Base-by-base conservation (phyloP, 78 protist genomes). In the slime mould (Dictyostelium discoideum) region DNA sequence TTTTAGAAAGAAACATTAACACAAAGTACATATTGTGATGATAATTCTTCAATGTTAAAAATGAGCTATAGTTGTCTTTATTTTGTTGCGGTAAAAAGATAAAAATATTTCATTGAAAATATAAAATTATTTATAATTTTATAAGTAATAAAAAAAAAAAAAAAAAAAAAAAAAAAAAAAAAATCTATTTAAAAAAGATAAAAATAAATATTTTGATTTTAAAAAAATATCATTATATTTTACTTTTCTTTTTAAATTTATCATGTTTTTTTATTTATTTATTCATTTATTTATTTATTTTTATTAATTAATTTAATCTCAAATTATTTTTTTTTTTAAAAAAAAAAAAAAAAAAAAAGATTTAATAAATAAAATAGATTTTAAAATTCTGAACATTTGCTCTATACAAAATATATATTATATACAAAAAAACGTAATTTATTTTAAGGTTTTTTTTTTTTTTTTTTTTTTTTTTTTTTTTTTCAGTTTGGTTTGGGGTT, bases 1-100 rank as follows among this genome's bases (percentile, higher is more conserved):
- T 60, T 60, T 5, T 60, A 60, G 69, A 80, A 80, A 44, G 85
- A 80, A 80, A n/a, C 3, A 24, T 9, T 80, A 9, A 8, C 48
- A 44, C 46, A 80, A 44, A 22, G 69, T 80, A 39, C 16, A 44
- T 80, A 80, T n/a, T 37, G 24, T n/a, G 85, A 79, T n/a, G 48
- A 80, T 46, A 80, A 40, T 44, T 20, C 18, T 20, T 80, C 85
- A 80, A 44, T 46, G 37, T 20, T 20, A 40, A 39, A 80, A 80
- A 44, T 80, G 32, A 44, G 20, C n/a, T 80, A n/a, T 46, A 46
- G 7, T n/a, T 44, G 67, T 44, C 48, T 39, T 20, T 80, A n/a
- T 80, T 80, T 80, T 80, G 85, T 80, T 44, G 54, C 77, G 20
- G 77, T 69, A 26, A 69, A 69, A 69, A 69, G 77, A 69, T 69